Evolutionary conservation across 2,329 filamentous ascomycete species (phyloP), one percentile per base, ranked within the genome.

Genomic region (Diaporthe destruens): DNA sequence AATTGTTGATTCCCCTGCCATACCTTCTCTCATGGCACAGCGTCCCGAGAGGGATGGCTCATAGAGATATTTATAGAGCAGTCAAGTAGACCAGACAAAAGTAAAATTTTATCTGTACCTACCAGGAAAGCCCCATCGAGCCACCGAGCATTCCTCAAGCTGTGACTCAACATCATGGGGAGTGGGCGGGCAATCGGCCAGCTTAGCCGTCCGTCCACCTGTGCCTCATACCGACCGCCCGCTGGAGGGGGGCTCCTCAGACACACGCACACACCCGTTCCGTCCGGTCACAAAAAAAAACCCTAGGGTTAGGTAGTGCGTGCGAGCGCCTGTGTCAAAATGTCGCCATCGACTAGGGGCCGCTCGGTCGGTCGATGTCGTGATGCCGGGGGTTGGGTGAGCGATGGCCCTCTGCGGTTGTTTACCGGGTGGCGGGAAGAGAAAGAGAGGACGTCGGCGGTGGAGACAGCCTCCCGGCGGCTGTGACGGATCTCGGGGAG

Each of bases 371-470:
- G 36, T 47, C 51, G 51, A 55, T 69, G 53, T 57, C 66, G 66
- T 69, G 39, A 51, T 69, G 49, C 53, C 34, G 49, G 47, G 55
- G 32, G 29, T 29, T 32, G 53, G 23, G 8, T 55, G 53, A 20
- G 53, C 65, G 49, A 47, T 49, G 42, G 42, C 59, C 25, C 29
- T 49, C 8, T 32, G 12, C 44, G 44, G 4, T 32, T 25, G 20
- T 32, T n/a, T 29, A 34, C 51, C 65, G 51, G 57, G 57, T 53
- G 69, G 54, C 68, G 69, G 68, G 36, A 73, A 68, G 9, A 44
- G 39, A 14, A 61, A 47, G 72, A 72, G 63, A 74, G 72, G 72
- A 74, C 70, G 72, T 74, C 72, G 72, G 69, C 49, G 63, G 68
- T 73, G 72, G 68, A 65, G 70, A 61, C 42, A 32, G 16, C 39